Base-by-base conservation (phyloP, 2,329 filamentous ascomycete genomes). In the Drechslerella stenobrocha region DNA sequence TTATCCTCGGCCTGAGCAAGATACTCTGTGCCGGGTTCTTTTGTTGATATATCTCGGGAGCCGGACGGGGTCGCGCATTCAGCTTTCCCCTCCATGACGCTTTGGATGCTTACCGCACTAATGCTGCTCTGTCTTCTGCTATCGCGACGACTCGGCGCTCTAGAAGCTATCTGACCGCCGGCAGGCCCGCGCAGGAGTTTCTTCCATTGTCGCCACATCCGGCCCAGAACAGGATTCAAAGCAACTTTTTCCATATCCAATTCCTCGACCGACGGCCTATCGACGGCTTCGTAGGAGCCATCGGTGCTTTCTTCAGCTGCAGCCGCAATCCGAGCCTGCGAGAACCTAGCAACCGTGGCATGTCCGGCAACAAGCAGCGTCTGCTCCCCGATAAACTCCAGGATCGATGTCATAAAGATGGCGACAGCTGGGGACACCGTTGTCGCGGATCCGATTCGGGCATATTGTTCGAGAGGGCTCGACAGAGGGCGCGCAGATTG, bases 161-260 rank as follows among this genome's bases (percentile, higher is more conserved):
- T 53, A 13, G 61, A 66, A 52, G 53, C 61, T 48, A 66, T 66
- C 26, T 58, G 61, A 8, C 61, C 56, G n/a, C 55, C 51, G 34
- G 65, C 50, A 20, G 66, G 52, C 18, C 70, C 70, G 61, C 89
- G 83, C 72, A 88, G 81, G 70, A 87, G 84, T 78, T 96, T 96
- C 78, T 93, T 90, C 93, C 93, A 98, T 23, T 89, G 88, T 72
- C 93, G 84, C 93, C 93, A 98, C 42, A 97, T 80, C 48, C 91
- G 82, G 18, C 93, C 93, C 1, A 98, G 79, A 1, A 89, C 91
- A 60, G 90, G 83, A 74, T 96, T 95, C 66, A 97, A 81, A 5
- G 92, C 92, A 70, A 97, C 84, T 72, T 91, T 89, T 75, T 97
- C 93, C 81, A 96, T 89, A 75, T 98, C 93, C 56, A 85, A 79